Evolutionary conservation across 208 protist genomes (phyloP), one percentile per base, ranked within the genome.

Genomic region (Leishmania martiniquensis): DNA sequence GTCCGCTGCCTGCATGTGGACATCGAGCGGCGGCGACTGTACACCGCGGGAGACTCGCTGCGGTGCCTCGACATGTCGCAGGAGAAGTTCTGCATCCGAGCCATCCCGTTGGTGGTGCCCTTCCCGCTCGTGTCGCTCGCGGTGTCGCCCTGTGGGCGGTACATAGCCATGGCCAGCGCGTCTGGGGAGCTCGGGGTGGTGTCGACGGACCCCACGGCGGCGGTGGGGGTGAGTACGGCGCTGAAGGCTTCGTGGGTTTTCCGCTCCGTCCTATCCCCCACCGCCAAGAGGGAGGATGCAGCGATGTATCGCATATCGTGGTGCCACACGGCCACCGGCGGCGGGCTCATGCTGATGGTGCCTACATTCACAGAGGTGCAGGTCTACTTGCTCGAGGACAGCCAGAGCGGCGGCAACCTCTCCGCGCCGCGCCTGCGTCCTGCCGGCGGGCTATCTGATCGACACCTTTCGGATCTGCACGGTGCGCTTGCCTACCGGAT

Each of bases 1-100:
- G 75, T 97, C 65, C 90, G 91, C 51, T 92, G 83, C 70, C 66
- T 97, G 54, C 65, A 86, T 42, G 88, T 96, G 77, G 91, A 97
- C 76, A 74, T 75, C 0, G 77, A 79, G 69, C 84, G 84, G 59
- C 83, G 83, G 1, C 90, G 92, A 51, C 71, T 95, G n/a, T 96
- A 95, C 72, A 89, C 96, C 72, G 93, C 81, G n/a, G 93, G 93
- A 15, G 92, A 97, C 81, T 95, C 91, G 5, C 85, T 97, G 32
- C 90, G 91, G 34, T 93, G 87, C 69, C 84, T 97, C 20, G 73
- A 85, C 34, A 92, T 96, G 88, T 29, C 59, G 34, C 67, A 55
- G 39, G 72, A 71, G 34, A 75, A 80, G 12, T 93, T 92, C 62
- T 71, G 87, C 1, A 91, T 96, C 10, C 74, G 68, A 15, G 91